These are phyloP conservation scores for Lentinula sp. DNA, from an alignment of 768 basidiomycete species.

Conservation along the genomic window DNA sequence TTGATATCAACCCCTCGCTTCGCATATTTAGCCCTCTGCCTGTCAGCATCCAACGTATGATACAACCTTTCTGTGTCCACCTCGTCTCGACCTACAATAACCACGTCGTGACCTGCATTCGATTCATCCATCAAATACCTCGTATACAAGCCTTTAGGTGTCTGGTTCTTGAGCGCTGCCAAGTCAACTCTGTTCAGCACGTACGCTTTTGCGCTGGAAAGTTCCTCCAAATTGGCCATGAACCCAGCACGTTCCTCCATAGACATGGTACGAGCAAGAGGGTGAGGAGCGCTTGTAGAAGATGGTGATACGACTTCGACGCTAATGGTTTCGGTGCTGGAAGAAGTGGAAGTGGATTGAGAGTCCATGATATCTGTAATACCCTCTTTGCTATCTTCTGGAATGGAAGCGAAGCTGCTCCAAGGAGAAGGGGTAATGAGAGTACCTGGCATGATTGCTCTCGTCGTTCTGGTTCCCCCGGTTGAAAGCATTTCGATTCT, in stretches of 20 bases:
- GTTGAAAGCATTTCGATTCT: constrained; percentile 11
- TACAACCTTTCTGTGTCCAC: constrained; percentile 35
- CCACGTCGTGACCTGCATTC: constrained; percentile 27
- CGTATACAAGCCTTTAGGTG: constrained; percentile 38
- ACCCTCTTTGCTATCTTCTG: constrained; percentile 14
- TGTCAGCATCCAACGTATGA: constrained; percentile 24
- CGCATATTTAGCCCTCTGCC: constrained; percentile 11
- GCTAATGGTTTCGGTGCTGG: neutral
- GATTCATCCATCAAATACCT: constrained; percentile 18
- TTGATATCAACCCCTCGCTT: constrained; percentile 19
- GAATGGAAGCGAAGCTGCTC: constrained; percentile 22
- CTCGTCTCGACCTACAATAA: constrained; percentile 50
- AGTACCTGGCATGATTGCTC: constrained; percentile 50
- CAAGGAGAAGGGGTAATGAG: constrained; percentile 44
- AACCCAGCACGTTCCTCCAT: constrained; percentile 46
- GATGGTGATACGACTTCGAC: constrained; percentile 7
- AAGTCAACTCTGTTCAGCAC: constrained; percentile 41
- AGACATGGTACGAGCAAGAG: constrained; percentile 47
- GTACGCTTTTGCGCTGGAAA: constrained; percentile 43
- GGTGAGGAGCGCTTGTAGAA: constrained; percentile 18
- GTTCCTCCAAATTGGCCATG: constrained; percentile 34
- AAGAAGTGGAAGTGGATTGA: neutral
- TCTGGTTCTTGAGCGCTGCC: constrained; percentile 29
- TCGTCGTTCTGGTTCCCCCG: constrained; percentile 5
- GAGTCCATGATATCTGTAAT: neutral